phyloP scores from a whole-genome alignment of 1,139 yeast species.

The Candida labiduridarum region DNA sequence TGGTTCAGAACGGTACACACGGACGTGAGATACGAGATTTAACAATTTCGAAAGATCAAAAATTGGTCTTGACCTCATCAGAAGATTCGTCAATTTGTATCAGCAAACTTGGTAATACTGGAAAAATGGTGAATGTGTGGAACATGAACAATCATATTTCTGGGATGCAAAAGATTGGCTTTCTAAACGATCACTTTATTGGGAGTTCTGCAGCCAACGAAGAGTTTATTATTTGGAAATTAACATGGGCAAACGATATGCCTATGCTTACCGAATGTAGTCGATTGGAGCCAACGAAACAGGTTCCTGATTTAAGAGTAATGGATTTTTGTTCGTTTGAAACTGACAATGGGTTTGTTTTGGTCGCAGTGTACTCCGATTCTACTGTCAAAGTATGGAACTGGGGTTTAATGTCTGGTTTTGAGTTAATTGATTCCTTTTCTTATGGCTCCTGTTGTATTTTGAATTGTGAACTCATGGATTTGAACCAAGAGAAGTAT shows the following conservation, averaged over 20 bases:
- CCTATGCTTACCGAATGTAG: constrained; percentile 51
- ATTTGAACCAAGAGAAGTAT: constrained; percentile 25
- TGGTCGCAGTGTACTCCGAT: constrained; percentile 81
- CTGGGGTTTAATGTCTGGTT: constrained; percentile 42
- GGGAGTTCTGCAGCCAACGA: constrained; percentile 86
- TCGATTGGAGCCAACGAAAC: constrained; percentile 46
- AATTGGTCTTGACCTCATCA: constrained; percentile 70
- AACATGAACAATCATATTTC: constrained; percentile 81
- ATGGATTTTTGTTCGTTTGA: constrained; percentile 73
- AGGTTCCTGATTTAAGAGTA: constrained; percentile 79
- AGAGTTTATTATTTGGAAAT: constrained; percentile 80
- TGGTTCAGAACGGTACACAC: constrained; percentile 66
- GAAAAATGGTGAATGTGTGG: constrained; percentile 53
- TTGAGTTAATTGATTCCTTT: constrained; percentile 49
- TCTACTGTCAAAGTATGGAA: constrained; percentile 72
- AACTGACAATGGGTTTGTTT: constrained; percentile 45
- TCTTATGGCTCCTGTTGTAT: constrained; percentile 76
- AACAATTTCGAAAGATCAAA: constrained; percentile 41
- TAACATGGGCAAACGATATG: constrained; percentile 33
- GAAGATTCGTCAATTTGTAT: constrained; percentile 83
- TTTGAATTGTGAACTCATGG: constrained; percentile 56
- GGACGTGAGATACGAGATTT: constrained; percentile 85
- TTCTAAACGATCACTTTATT: constrained; percentile 49
- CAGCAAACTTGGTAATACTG: constrained; percentile 45
- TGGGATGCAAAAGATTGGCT: constrained; percentile 77